Base-by-base conservation (phyloP, 2,329 filamentous ascomycete species). In the Arthrocladium fulminans region DNA sequence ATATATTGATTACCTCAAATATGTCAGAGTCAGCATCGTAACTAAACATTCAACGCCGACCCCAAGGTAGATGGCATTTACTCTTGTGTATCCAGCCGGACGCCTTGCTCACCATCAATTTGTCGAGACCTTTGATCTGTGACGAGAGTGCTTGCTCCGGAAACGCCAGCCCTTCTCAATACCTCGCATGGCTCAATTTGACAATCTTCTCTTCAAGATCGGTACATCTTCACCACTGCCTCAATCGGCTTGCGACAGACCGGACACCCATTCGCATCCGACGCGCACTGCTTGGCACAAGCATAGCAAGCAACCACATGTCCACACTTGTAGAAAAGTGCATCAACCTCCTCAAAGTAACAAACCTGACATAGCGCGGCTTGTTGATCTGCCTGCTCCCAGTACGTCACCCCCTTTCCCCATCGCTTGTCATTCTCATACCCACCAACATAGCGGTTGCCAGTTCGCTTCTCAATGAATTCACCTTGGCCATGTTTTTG, bases 271-370 rank as follows among this genome's bases (percentile, higher is more conserved):
- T n/a, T 23, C 3, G 27, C 35, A 23, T 47, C 44, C 43, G 66
- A 67, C 48, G 79, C 75, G 24, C 82, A 72, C 58, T 76, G 71
- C 44, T 69, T 69, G 10, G 79, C 79, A 58, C 79, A 83, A n/a
- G 65, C 65, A 49, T 77, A 64, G 54, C 79, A 83, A 2, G 78
- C 74, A 39, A 79, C 74, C 15, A 82, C 75, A 57, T 83, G 79
- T 0, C 79, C 79, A 54, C 79, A 83, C 53, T 79, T 76, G 55
- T 77, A 78, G 60, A 83, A 81, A 5, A 78, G 70, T 3, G 77
- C 74, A 51, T 79, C 75, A 47, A 78, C 75, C 35, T 73, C 73
- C 38, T 74, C 72, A n/a, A 75, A 72, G 62, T 76, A 82, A 66
- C 79, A 83, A 49, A 83, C 81, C 49, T 76, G 71, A 59, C 79